Conservation (phyloP, 2,329 filamentous ascomycete genomes). For the Stemphylium lycopersici region DNA sequence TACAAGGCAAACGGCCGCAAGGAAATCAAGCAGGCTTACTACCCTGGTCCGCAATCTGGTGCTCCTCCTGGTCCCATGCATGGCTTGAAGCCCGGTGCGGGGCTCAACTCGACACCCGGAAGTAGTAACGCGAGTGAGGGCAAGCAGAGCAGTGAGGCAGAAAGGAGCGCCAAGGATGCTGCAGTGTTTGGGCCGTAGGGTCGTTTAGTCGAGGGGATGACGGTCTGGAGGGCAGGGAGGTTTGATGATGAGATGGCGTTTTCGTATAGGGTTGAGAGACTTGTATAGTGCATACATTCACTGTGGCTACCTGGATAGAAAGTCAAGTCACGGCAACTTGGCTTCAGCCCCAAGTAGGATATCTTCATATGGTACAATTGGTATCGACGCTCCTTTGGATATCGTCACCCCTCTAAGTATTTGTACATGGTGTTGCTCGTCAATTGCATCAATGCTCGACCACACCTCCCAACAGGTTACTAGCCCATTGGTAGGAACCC, state of each 20-base stretch:
- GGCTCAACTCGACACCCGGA: slow-evolving; percentile 9
- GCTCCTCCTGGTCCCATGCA: slow-evolving; percentile 11
- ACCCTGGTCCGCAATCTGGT: slow-evolving; percentile 24
- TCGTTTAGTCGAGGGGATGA: background rate
- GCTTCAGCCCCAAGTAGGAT: background rate
- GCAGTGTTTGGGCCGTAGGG: slow-evolving; percentile 24
- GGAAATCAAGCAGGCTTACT: slow-evolving; percentile 51
- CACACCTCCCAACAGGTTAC: slow-evolving; percentile 69
- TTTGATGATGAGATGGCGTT: too few relatives aligned
- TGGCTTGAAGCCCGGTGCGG: slow-evolving; percentile 10
- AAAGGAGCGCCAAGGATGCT: slow-evolving; percentile 27
- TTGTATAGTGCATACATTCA: slow-evolving; percentile 5
- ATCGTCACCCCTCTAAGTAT: background rate
- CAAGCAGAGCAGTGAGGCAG: slow-evolving; percentile 42
- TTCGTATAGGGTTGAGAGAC: too few relatives aligned
- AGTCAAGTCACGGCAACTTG: background rate
- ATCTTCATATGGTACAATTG: background rate
- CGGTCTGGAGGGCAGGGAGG: background rate
- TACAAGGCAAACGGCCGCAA: slow-evolving; percentile 94
- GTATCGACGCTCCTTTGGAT: background rate
- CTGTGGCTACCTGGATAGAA: background rate
- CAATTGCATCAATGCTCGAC: slow-evolving; percentile 16
- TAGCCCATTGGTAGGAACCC: slow-evolving; percentile 89
- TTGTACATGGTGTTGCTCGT: background rate
- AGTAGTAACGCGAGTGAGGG: slow-evolving; percentile 41